phyloP scores from a whole-genome alignment of 2,329 filamentous ascomycete genomes.

The Trichocomaceae sp. region DNA sequence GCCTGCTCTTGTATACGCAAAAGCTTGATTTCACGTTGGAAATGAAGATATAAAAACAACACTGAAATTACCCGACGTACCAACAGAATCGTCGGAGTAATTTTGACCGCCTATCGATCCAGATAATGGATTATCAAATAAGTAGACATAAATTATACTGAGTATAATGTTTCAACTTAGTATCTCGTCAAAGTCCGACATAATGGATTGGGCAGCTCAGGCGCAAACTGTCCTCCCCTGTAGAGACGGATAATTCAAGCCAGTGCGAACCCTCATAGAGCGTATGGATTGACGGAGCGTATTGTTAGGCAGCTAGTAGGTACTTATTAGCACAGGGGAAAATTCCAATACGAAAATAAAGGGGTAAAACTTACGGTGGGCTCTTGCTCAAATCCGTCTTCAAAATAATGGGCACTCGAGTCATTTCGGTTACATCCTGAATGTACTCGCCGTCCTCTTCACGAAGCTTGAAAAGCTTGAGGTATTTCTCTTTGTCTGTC shows the following conservation, averaged over 20 bases:
- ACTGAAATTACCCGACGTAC: background rate
- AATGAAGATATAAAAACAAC: background rate
- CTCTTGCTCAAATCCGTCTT: constrained; percentile 99
- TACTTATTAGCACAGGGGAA: constrained; percentile 18
- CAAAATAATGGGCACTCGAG: constrained; percentile 89
- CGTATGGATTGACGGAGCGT: constrained; percentile 47
- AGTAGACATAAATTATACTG: background rate
- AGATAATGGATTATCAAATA: background rate
- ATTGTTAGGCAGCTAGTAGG: constrained; percentile 42
- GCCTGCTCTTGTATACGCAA: background rate
- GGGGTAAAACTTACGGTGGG: constrained; percentile 73
- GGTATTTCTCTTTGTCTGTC: constrained; percentile 92
- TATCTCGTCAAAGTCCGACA: background rate
- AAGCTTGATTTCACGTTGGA: background rate
- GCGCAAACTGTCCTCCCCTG: background rate
- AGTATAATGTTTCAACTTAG: background rate
- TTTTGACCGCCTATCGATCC: background rate
- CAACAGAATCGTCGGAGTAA: background rate
- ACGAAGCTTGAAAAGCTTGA: constrained; percentile 79
- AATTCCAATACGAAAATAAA: background rate
- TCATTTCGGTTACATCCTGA: constrained; percentile 98
- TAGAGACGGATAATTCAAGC: background rate
- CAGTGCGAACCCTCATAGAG: constrained; percentile 34
- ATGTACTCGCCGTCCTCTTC: constrained; percentile 95
- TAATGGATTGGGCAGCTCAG: background rate